Evolutionary conservation across 805 yeast species (phyloP).

Genomic region (Metschnikowia chrysomelidarum): DNA sequence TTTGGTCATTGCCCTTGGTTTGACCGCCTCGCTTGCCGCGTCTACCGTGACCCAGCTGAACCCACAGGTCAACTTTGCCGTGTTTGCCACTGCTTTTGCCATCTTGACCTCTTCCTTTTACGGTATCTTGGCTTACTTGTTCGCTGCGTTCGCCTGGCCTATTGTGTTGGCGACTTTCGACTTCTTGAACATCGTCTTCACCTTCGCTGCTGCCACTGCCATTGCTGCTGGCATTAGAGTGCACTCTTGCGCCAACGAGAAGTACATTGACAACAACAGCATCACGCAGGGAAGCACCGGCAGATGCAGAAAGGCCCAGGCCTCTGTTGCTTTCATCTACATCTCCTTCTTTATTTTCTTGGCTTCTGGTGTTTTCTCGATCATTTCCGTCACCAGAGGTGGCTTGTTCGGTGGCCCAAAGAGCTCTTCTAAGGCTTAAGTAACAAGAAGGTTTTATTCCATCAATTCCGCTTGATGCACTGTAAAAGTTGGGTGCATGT

Average conservation of each 20-base stretch:
- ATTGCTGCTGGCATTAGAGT: constrained; percentile 85
- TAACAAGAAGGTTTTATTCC: too few relatives aligned
- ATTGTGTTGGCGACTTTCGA: constrained; percentile 70
- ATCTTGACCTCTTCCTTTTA: constrained; percentile 76
- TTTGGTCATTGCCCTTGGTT: constrained; percentile 77
- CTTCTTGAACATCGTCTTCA: constrained; percentile 85
- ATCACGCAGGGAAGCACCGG: constrained; percentile 72
- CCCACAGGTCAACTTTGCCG: constrained; percentile 85
- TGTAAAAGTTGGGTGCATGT: constrained; percentile 76
- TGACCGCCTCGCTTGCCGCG: constrained; percentile 84
- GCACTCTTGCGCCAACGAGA: constrained; percentile 77
- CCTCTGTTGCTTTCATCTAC: constrained; percentile 77
- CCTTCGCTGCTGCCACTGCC: constrained; percentile 93
- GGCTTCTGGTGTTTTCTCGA: constrained; percentile 57
- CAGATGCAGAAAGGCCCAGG: constrained; percentile 96
- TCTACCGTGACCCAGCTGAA: constrained; percentile 48
- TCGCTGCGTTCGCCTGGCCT: constrained; percentile 86
- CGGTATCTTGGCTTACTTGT: constrained; percentile 73
- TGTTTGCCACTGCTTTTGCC: constrained; percentile 88
- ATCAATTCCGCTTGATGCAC: too few relatives aligned
- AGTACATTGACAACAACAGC: constrained; percentile 65
- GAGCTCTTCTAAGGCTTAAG: constrained; percentile 9
- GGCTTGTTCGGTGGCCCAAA: constrained; percentile 37
- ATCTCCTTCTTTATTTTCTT: constrained; percentile 76
- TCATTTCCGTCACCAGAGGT: constrained; percentile 57